Percentiles rank a stretch among this genome's conserved stretches.
Conservation (phyloP, 2,329 filamentous ascomycete genomes). For the Neofusicoccum laricinum region DNA sequence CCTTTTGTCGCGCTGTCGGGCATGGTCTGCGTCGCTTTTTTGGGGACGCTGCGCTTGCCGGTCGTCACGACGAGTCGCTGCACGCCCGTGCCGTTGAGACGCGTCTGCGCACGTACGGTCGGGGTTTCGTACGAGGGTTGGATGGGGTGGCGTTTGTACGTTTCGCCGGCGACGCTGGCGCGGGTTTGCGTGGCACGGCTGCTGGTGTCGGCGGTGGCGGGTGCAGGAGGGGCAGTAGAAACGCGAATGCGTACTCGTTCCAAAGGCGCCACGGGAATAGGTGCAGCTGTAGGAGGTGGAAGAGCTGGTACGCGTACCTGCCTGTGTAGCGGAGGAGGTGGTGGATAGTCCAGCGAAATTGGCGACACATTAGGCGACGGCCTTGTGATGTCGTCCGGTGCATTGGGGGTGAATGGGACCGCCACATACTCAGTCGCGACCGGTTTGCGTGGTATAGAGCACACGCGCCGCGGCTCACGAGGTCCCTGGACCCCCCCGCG, state of each 20-base stretch:
- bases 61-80: constrained; percentile 7
- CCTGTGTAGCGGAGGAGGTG: background rate
- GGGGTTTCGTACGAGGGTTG: background rate
- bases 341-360: background rate
- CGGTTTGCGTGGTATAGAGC: background rate
- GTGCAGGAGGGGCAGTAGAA: background rate
- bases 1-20: too few species aligned
- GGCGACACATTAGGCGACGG: background rate
- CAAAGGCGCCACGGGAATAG: too few species aligned
- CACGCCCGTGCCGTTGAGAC: constrained; percentile 7
- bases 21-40: too few species aligned
- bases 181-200: constrained; percentile 1
- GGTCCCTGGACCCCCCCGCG: background rate
- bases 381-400: background rate
- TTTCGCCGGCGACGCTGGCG: background rate
- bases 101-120: background rate
- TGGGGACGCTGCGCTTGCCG: background rate
- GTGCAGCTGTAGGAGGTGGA: too few species aligned
- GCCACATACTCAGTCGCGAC: background rate
- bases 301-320: background rate
- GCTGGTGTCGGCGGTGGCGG: background rate
- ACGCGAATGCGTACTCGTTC: background rate
- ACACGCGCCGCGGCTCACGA: background rate
- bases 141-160: background rate
- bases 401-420: background rate